phyloP scores from a whole-genome alignment of 306 rosid genomes.

The Prunus mongolica region DNA sequence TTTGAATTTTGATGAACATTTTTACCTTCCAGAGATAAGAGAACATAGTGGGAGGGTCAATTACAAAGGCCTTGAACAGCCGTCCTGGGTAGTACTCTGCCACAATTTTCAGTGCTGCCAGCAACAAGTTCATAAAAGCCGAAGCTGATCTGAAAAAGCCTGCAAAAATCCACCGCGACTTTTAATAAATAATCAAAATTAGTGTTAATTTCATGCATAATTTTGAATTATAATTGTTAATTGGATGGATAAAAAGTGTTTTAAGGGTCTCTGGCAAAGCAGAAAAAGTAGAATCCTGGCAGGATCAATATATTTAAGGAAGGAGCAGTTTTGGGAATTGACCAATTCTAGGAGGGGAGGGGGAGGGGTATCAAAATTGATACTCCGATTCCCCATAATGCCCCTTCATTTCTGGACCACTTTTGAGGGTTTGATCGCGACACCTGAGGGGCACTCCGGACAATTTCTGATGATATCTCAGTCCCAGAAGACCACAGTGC shows the following conservation, averaged over 20 bases:
- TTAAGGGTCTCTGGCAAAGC: constrained; percentile 16
- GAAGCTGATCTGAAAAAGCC: constrained; percentile 94
- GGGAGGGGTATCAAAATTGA: not conserved
- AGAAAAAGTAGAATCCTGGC: constrained; percentile 40
- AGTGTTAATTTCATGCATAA: not conserved
- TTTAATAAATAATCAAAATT: not conserved
- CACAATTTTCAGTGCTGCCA: constrained; percentile 68
- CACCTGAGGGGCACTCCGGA: constrained; percentile 76
- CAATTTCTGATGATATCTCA: constrained; percentile 40
- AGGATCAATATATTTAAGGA: constrained; percentile 43
- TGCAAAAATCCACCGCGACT: constrained; percentile 32
- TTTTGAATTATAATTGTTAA: not conserved
- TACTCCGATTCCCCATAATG: constrained; percentile 66
- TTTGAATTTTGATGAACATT: not conserved
- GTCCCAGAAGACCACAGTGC: constrained; percentile 13
- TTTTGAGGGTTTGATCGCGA: constrained; percentile 31
- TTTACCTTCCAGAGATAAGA: constrained; percentile 94
- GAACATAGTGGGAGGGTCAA: constrained; percentile 90
- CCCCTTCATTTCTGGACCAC: constrained; percentile 35
- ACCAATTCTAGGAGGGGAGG: constrained; percentile 34
- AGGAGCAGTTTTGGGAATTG: constrained; percentile 37
- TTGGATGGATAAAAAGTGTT: constrained; percentile 8
- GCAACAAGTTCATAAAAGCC: constrained; percentile 69
- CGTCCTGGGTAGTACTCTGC: constrained; percentile 78
- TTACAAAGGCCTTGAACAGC: constrained; percentile 64